Evolutionary conservation across 2,329 filamentous ascomycete species (phyloP).

Genomic region (Akanthomyces uredinophilus): DNA sequence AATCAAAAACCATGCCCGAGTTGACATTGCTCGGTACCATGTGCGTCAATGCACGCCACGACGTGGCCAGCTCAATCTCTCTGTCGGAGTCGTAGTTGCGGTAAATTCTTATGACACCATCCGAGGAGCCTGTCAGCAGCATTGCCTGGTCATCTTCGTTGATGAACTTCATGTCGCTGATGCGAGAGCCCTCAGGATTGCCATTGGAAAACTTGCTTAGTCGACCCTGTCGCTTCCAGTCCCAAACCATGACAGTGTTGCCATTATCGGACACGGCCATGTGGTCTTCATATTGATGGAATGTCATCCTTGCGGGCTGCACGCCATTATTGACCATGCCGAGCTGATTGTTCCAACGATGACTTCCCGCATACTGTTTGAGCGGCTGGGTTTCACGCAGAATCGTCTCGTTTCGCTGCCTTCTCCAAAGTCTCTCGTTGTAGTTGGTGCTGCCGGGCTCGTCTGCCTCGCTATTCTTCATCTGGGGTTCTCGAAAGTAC

Average conservation of each 20-base stretch:
- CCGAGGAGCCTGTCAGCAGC: conserved; percentile 89
- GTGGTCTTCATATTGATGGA: conserved; percentile 97
- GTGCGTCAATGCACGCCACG: conserved; percentile 88
- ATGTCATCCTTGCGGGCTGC: conserved; percentile 88
- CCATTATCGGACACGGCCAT: conserved; percentile 89
- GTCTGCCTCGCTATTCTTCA: conserved; percentile 93
- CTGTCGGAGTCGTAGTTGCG: conserved; percentile 78
- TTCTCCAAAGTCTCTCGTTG: conserved; percentile 88
- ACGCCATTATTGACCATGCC: conserved; percentile 84
- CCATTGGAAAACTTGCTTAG: conserved; percentile 88
- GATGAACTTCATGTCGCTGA: conserved; percentile 94
- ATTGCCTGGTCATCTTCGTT: conserved; percentile 97
- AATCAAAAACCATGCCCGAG: conserved; percentile 94
- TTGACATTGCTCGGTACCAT: conserved; percentile 92
- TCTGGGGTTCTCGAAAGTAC: conserved; percentile 97
- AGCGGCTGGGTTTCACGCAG: conserved; percentile 89
- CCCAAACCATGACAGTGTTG: conserved; percentile 88
- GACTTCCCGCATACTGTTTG: conserved; percentile 79
- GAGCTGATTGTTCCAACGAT: conserved; percentile 79
- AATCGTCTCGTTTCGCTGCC: conserved; percentile 88
- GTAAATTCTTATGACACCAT: conserved; percentile 91
- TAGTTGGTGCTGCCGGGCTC: conserved; percentile 96
- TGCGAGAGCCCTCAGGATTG: conserved; percentile 84
- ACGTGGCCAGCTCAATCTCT: conserved; percentile 77
- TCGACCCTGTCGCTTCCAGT: conserved; percentile 74